Conservation (phyloP, 768 basidiomycete genomes). For the Lactarius evosmus region DNA sequence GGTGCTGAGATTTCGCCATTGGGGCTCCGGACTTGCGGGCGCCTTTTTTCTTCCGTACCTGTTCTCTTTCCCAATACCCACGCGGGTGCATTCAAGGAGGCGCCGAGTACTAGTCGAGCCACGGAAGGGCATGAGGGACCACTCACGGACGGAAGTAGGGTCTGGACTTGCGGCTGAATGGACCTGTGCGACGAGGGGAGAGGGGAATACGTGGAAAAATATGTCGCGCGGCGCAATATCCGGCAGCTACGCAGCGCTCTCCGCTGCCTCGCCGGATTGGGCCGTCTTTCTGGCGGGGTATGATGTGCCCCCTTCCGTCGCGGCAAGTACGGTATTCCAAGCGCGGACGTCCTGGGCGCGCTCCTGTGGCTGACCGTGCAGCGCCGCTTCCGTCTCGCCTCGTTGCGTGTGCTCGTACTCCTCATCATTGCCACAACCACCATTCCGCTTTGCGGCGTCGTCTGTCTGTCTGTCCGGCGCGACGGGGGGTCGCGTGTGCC, state of each 20-base stretch:
- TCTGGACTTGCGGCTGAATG: conserved; percentile 33
- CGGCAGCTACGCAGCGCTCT: conserved; percentile 78
- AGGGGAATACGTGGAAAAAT: conserved; percentile 63
- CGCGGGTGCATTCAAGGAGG: conserved; percentile 28
- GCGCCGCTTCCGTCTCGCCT: conserved; percentile 58
- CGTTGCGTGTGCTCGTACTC: conserved; percentile 58
- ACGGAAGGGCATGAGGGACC: conserved; percentile 22
- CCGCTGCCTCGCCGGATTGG: conserved; percentile 87
- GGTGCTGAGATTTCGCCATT: conserved; percentile 74
- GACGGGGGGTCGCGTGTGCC: too few species aligned
- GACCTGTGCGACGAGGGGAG: conserved; percentile 47
- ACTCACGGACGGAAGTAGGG: not conserved
- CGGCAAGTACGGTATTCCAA: conserved; percentile 42
- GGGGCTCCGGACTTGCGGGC: conserved; percentile 88
- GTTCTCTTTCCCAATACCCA: conserved; percentile 66
- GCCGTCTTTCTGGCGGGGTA: conserved; percentile 83
- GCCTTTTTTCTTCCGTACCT: conserved; percentile 64
- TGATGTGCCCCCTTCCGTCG: conserved; percentile 27
- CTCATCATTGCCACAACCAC: conserved; percentile 64
- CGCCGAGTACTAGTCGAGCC: conserved; percentile 14
- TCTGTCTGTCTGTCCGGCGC: too few species aligned
- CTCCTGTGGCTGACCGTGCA: conserved; percentile 76
- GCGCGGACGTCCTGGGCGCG: conserved; percentile 78
- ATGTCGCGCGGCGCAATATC: conserved; percentile 75
- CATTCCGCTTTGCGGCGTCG: conserved; percentile 77